phyloP scores from a whole-genome alignment of 129 eudicot genomes.

The Flaveria bidentis region DNA sequence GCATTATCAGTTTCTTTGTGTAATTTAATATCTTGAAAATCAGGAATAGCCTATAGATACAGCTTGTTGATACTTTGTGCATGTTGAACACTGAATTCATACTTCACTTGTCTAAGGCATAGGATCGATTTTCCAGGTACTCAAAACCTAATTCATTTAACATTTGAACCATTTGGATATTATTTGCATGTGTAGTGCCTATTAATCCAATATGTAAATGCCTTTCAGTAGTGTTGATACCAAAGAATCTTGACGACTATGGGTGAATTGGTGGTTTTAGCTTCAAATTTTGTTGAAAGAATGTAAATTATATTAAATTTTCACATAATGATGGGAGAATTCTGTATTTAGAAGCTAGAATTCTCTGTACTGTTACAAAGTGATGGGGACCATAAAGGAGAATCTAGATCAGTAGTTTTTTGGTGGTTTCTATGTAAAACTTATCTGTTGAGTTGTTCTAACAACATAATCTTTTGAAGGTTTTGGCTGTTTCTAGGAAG shows the following conservation, averaged over 20 bases:
- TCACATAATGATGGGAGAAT: slow-evolving; percentile 5
- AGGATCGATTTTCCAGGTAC: slow-evolving; percentile 8
- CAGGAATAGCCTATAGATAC: slow-evolving; percentile 10
- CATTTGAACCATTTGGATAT: not conserved
- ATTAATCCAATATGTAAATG: not conserved
- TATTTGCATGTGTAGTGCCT: not conserved
- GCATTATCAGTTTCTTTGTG: slow-evolving; percentile 31
- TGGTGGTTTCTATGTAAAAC: slow-evolving; percentile 17
- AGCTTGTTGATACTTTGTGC: slow-evolving; percentile 16
- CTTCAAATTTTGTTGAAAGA: slow-evolving; percentile 1
- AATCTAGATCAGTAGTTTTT: slow-evolving; percentile 23
- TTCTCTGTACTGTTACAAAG: slow-evolving; percentile 10
- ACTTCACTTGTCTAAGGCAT: not conserved
- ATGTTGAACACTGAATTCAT: not conserved
- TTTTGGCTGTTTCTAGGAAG: slow-evolving; percentile 18
- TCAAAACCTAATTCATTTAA: not conserved
- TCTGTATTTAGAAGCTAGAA: slow-evolving; percentile 18
- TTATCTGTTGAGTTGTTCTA: slow-evolving; percentile 6
- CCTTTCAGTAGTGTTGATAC: not conserved
- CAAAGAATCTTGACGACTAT: not conserved
- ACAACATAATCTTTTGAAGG: slow-evolving; percentile 5
- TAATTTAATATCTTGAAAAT: slow-evolving; percentile 4
- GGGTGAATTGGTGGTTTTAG: not conserved
- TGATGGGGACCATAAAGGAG: slow-evolving; percentile 28
- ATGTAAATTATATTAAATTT: not conserved